Conservation (phyloP, 495 filamentous ascomycete species). For the Lasiosphaeria miniovina region DNA sequence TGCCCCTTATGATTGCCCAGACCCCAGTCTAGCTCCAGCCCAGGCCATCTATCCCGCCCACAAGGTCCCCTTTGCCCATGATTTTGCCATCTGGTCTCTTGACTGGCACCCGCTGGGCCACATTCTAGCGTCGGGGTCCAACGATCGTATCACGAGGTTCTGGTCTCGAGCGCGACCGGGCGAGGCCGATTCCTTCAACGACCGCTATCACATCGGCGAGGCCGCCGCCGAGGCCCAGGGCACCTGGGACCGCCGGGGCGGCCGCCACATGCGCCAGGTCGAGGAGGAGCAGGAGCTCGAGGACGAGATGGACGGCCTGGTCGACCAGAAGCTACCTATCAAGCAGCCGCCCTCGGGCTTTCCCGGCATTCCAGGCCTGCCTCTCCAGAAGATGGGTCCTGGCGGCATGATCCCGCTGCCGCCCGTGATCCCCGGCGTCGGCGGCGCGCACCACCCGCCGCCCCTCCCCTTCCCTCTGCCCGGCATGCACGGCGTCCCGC, state of each 20-base stretch:
- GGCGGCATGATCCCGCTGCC: slow-evolving; percentile 30
- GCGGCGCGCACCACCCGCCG: slow-evolving; percentile 35
- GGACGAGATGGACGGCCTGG: slow-evolving; percentile 89
- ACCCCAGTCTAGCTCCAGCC: slow-evolving; percentile 71
- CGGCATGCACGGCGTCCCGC: slow-evolving; percentile 47
- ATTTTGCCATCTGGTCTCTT: slow-evolving; percentile 91
- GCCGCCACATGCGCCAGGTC: slow-evolving; percentile 75
- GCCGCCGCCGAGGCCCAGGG: slow-evolving; percentile 89
- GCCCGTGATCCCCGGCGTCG: slow-evolving; percentile 27
- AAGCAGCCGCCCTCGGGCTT: slow-evolving; percentile 43
- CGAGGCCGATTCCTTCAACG: slow-evolving; percentile 73
- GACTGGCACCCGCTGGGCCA: slow-evolving; percentile 97
- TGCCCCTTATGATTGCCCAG: slow-evolving; percentile 78
- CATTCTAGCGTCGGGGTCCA: slow-evolving; percentile 96
- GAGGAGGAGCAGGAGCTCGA: slow-evolving; percentile 91
- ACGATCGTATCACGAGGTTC: slow-evolving; percentile 93
- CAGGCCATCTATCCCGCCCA: slow-evolving; percentile 89
- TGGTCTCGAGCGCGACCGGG: slow-evolving; percentile 89
- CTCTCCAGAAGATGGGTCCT: slow-evolving; percentile 36
- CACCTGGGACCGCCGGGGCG: slow-evolving; percentile 80
- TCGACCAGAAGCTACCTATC: slow-evolving; percentile 83
- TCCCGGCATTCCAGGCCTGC: slow-evolving; percentile 52
- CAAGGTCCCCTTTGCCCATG: slow-evolving; percentile 79
- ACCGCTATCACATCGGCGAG: slow-evolving; percentile 92
- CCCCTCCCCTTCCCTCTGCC: slow-evolving; percentile 35